Conservation (phyloP, 208 protist genomes). For the Leishmania gerbilli region DNA sequence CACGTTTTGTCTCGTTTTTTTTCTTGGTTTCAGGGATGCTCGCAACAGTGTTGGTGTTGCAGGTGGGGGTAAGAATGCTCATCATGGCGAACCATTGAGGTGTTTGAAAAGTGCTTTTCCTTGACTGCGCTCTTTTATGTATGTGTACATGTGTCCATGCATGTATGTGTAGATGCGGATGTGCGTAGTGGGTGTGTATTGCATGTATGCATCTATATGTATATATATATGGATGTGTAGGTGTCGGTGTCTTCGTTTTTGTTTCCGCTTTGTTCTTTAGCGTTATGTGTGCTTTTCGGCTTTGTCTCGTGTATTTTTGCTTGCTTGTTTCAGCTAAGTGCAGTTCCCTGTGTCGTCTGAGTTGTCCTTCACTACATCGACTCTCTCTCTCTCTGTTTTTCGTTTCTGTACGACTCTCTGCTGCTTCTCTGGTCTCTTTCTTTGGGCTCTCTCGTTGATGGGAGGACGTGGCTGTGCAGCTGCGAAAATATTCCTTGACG, state of each 20-base stretch:
- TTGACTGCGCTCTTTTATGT: neutral
- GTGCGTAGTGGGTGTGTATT: neutral
- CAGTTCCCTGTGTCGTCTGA: neutral
- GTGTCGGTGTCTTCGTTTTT: neutral
- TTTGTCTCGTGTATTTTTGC: neutral
- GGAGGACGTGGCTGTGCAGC: neutral
- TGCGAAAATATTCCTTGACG: neutral
- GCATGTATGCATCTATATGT: neutral
- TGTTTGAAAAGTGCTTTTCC: neutral
- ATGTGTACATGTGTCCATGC: neutral
- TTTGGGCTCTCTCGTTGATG: neutral
- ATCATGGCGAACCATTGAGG: neutral
- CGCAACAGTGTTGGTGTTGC: neutral
- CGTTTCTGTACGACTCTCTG: neutral
- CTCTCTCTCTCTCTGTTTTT: neutral
- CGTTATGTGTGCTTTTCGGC: neutral
- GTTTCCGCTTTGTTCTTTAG: neutral
- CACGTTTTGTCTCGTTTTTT: neutral
- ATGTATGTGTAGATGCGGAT: neutral
- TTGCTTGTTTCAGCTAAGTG: neutral
- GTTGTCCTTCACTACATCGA: neutral
- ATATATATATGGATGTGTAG: neutral
- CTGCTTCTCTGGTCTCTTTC: neutral
- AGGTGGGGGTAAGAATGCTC: neutral
- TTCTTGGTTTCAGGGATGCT: neutral